These are phyloP conservation scores for Penicillium janthinellum DNA, from an alignment of 2,329 filamentous ascomycete genomes.

Conservation along the genomic window DNA sequence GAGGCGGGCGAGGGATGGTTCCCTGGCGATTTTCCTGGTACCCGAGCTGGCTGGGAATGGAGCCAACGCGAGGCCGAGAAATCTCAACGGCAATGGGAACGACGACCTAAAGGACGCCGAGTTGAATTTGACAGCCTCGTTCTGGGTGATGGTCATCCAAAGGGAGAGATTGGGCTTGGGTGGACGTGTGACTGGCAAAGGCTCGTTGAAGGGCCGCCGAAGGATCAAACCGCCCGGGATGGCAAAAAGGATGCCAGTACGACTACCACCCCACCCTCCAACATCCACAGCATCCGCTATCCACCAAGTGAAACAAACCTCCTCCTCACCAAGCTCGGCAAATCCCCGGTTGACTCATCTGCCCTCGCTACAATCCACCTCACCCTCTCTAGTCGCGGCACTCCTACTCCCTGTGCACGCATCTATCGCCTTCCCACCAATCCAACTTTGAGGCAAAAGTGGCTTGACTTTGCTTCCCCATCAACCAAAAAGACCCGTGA, in stretches of 20 bases:
- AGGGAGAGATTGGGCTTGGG: conserved; percentile 79
- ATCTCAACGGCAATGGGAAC: conserved; percentile 69
- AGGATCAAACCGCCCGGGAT: not conserved
- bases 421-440: conserved; percentile 80
- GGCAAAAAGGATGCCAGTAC: conserved; percentile 19
- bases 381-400: conserved; percentile 68
- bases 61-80: conserved; percentile 66
- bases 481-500: conserved; percentile 26
- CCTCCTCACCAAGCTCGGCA: conserved; percentile 26
- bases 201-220: conserved; percentile 53
- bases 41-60: conserved; percentile 76
- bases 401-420: conserved; percentile 70
- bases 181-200: conserved; percentile 82
- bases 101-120: conserved; percentile 78
- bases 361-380: conserved; percentile 65
- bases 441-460: conserved; percentile 63
- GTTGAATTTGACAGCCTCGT: conserved; percentile 73
- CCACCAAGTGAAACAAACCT: conserved; percentile 40
- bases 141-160: conserved; percentile 67
- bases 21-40: conserved; percentile 80
- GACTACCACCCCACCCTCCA: conserved; percentile 29
- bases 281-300: conserved; percentile 43
- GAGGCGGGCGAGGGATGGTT: conserved; percentile 81
- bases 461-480: conserved; percentile 62
- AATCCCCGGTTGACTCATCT: conserved; percentile 16